Conservation (phyloP, 306 rosid species). For the Arachis hypogaea region DNA sequence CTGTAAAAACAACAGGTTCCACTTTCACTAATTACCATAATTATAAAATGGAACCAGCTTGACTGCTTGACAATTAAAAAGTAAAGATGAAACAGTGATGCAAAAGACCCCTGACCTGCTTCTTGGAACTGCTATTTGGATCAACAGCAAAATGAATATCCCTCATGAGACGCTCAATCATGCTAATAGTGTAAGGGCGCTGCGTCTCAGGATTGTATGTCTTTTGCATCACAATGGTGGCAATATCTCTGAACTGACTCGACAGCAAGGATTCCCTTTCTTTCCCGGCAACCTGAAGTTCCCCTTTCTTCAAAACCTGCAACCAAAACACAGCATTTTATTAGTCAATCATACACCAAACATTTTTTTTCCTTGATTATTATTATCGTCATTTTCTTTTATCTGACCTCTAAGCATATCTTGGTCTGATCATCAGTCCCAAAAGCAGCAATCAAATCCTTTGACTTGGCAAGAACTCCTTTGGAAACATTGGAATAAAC, state of each 20-base stretch:
- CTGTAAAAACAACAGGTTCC: constrained; percentile 49
- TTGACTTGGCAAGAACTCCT: constrained; percentile 93
- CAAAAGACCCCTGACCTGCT: constrained; percentile 78
- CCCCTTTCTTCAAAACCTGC: constrained; percentile 89
- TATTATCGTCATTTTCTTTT: not conserved
- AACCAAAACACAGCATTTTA: constrained; percentile 14
- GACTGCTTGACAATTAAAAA: not conserved
- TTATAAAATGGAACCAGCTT: not conserved
- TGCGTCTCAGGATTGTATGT: constrained; percentile 92
- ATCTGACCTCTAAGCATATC: constrained; percentile 76
- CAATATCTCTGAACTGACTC: constrained; percentile 93
- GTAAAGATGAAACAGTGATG: not conserved
- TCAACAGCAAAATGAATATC: constrained; percentile 93
- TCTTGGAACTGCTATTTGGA: constrained; percentile 77
- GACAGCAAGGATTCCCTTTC: constrained; percentile 91
- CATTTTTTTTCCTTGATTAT: not conserved
- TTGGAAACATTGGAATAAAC: constrained; percentile 92
- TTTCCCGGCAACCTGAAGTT: constrained; percentile 94
- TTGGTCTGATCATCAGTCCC: constrained; percentile 76
- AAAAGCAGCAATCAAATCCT: constrained; percentile 77
- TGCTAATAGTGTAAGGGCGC: constrained; percentile 91
- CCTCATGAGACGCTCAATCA: constrained; percentile 92
- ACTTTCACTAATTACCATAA: not conserved
- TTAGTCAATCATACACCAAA: not conserved
- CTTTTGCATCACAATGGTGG: constrained; percentile 93